phyloP scores from a whole-genome alignment of 768 basidiomycete species.

The Leccinum truebloodii region DNA sequence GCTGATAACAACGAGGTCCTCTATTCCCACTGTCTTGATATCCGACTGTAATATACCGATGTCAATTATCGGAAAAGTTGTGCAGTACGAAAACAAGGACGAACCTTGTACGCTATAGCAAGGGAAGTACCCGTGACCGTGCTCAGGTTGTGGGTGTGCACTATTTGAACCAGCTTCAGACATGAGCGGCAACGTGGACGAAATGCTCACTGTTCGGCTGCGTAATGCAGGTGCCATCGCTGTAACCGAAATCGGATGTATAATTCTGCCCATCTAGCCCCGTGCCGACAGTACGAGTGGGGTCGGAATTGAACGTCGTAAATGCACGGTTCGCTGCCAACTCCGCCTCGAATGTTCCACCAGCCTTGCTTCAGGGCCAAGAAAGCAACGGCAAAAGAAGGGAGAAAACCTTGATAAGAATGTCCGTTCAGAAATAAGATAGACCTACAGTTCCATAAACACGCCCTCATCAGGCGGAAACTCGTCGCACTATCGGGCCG shows the following conservation, averaged over 20 bases:
- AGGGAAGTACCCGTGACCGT: conserved; percentile 10
- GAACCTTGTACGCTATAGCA: conserved; percentile 17
- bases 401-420: neutral
- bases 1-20: conserved; percentile 6
- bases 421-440: neutral
- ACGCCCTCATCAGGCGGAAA: conserved; percentile 1
- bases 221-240: neutral
- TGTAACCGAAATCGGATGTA: conserved; percentile 2
- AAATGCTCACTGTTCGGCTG: conserved; percentile 18
- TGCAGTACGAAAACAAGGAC: neutral
- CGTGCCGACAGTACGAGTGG: accelerated
- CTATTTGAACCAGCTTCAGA: conserved; percentile 7
- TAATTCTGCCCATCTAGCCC: conserved; percentile 11
- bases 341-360: neutral
- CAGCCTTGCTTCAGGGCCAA: conserved; percentile 3
- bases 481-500: neutral
- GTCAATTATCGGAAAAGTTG: neutral
- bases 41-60: conserved; percentile 3
- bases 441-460: conserved; percentile 14
- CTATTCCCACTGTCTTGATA: neutral
- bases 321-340: conserved; percentile 3
- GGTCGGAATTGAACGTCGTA: neutral
- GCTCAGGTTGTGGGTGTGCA: conserved; percentile 16
- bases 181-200: neutral
- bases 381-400: neutral